Base-by-base conservation (phyloP, 2,329 filamentous ascomycete genomes). In the Aspergillus calidoustus region DNA sequence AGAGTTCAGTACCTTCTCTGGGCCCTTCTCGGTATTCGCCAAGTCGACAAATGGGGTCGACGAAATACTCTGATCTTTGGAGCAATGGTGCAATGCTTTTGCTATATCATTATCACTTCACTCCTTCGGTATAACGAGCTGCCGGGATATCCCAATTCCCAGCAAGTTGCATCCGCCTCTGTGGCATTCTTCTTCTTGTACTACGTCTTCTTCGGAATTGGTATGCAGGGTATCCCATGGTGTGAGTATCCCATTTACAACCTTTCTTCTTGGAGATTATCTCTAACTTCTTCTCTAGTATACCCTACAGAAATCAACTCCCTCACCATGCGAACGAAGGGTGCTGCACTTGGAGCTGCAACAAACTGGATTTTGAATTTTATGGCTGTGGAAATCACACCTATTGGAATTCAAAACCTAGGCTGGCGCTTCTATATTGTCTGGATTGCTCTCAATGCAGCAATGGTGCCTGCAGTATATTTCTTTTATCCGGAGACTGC, bases 61-160 rank as follows among this genome's bases (percentile, higher is more conserved):
- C 76, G 82, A 9, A 79, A 77, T 54, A 74, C 83, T 51, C 82
- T 84, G 80, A 82, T 84, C 74, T 69, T 69, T 19, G 80, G 78
- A 6, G 78, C 81, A n/a, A 73, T 75, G 7, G 83, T 80, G 9
- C 83, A 81, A 61, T 81, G 77, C 1, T 76, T 80, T 13, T 85
- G 82, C 66, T 84, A 81, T 74, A 74, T 81, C 19, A 68, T 82
- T 8, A 84, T 84, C 54, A 78, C 81, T 0, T 80, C 81, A 19
- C 72, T 79, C 0, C 73, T 81, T 13, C 49, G 64, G 11, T 69
- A 60, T 22, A 69, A 62, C 31, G 68, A 69, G 46, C 60, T 67
- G 43, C 51, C 62, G 1, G 66, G 46, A 4, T 56, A 56, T 56
- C 54, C 44, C 2, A 48, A 56, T 30, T 22, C 44, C 17, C 54